A percentile compares a stretch with the other conserved stretches of the same genome.
Conservation (phyloP, 805 yeast species). For the Priceomyces melissophilus region DNA sequence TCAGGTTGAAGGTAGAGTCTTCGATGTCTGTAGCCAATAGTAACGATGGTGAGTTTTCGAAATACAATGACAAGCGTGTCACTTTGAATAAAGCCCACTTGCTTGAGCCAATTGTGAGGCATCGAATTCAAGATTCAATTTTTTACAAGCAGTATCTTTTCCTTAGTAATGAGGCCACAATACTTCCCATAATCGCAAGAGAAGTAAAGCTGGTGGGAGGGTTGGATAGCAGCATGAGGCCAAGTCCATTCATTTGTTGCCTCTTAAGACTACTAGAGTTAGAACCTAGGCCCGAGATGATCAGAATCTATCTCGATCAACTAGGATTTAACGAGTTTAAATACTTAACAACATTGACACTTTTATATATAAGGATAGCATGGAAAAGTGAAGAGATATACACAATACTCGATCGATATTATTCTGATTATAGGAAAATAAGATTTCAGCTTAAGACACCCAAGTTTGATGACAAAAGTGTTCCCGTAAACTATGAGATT, state of each 20-base stretch:
- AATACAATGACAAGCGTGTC: slow-evolving; percentile 26
- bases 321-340: slow-evolving; percentile 57
- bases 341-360: slow-evolving; percentile 65
- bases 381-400: slow-evolving; percentile 39
- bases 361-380: slow-evolving; percentile 60
- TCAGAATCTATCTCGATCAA: slow-evolving; percentile 55
- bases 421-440: slow-evolving; percentile 68
- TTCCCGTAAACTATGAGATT: slow-evolving; percentile 31
- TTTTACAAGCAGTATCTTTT: slow-evolving; percentile 41
- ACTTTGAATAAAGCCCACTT: slow-evolving; percentile 29
- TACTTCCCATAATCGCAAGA: slow-evolving; percentile 29
- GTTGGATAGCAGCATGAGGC: slow-evolving; percentile 51
- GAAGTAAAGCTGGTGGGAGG: slow-evolving; percentile 54
- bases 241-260: slow-evolving; percentile 73
- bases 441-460: slow-evolving; percentile 37
- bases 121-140: slow-evolving; percentile 39
- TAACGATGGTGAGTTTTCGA: slow-evolving; percentile 3
- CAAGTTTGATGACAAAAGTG: slow-evolving; percentile 16
- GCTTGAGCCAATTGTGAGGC: slow-evolving; percentile 41
- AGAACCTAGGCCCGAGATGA: slow-evolving; percentile 59
- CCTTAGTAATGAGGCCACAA: slow-evolving; percentile 38
- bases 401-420: slow-evolving; percentile 48
- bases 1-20: no score
- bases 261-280: slow-evolving; percentile 74
- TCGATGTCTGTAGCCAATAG: no score